Evolutionary conservation across 1,284 basidiomycete species (phyloP).

Genomic region (Coriolopsis trogii): DNA sequence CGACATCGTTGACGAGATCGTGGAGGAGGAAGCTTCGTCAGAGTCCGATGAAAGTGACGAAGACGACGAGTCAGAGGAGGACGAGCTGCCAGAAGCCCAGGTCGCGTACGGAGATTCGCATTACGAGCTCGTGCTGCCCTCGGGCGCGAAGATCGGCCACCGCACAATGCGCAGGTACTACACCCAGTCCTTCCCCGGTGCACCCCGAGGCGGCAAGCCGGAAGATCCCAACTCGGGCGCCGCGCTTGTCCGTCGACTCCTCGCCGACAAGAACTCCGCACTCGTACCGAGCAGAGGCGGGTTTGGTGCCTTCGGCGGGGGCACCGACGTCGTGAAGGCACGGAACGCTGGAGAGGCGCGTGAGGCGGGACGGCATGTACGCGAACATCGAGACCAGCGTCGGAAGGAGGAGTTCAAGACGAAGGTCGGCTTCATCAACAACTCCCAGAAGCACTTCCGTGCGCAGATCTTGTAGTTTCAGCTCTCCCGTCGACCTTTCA

Average conservation of each 20-base stretch:
- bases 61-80: constrained; percentile 39
- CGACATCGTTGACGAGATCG: constrained; percentile 56
- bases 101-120: constrained; percentile 76
- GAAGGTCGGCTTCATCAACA: constrained; percentile 75
- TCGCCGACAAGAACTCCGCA: constrained; percentile 81
- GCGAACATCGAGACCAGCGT: constrained; percentile 84
- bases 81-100: constrained; percentile 53
- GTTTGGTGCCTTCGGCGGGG: constrained; percentile 82
- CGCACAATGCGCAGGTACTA: constrained; percentile 89
- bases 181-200: constrained; percentile 72
- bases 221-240: constrained; percentile 73
- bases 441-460: constrained; percentile 90
- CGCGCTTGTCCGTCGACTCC: constrained; percentile 71
- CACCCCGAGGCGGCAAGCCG: constrained; percentile 37
- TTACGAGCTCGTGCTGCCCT: constrained; percentile 93
- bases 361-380: constrained; percentile 88
- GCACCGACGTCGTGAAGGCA: constrained; percentile 86
- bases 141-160: constrained; percentile 92
- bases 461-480: constrained; percentile 42
- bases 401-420: constrained; percentile 87
- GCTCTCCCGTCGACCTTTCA: not conserved
- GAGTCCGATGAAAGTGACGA: too few relatives aligned
- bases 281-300: constrained; percentile 86
- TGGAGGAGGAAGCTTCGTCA: constrained; percentile 41
- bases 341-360: constrained; percentile 92